These are phyloP conservation scores for Phalaenopsis equestris DNA, from an alignment of 106 monocot species.

Conservation along the genomic window DNA sequence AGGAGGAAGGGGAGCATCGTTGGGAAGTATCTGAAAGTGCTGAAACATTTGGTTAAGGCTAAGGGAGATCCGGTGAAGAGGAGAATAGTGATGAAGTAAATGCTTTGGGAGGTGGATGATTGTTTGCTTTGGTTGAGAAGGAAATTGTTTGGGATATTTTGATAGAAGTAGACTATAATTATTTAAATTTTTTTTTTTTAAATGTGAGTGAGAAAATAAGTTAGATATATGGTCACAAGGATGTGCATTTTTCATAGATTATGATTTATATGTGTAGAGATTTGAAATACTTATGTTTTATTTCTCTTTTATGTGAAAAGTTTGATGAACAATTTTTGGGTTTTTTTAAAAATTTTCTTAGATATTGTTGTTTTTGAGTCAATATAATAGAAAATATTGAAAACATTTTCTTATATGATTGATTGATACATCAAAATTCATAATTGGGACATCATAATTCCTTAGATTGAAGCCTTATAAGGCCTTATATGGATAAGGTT, in stretches of 20 bases:
- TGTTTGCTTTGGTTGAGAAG: not conserved
- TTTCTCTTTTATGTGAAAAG: not conserved
- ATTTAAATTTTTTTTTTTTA: not conserved
- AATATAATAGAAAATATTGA: not conserved
- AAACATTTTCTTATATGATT: no score
- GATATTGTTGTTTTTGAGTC: no score
- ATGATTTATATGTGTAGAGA: not conserved
- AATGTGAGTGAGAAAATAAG: not conserved
- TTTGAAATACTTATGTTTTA: not conserved
- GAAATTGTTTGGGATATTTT: not conserved
- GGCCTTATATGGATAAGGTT: no score
- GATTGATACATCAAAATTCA: no score
- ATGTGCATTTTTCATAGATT: not conserved
- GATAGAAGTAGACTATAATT: not conserved
- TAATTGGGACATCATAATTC: no score
- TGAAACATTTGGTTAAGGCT: constrained; percentile 39
- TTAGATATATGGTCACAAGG: not conserved
- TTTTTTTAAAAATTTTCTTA: not conserved
- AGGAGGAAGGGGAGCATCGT: constrained; percentile 12
- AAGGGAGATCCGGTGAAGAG: constrained; percentile 23
- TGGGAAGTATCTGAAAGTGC: constrained; percentile 22
- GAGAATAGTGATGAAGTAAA: not conserved
- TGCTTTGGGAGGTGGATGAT: not conserved
- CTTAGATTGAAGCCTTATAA: no score
- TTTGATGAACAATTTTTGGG: not conserved